Conservation (phyloP, 202 grass and related monocot species). For the Panicum hallii region DNA sequence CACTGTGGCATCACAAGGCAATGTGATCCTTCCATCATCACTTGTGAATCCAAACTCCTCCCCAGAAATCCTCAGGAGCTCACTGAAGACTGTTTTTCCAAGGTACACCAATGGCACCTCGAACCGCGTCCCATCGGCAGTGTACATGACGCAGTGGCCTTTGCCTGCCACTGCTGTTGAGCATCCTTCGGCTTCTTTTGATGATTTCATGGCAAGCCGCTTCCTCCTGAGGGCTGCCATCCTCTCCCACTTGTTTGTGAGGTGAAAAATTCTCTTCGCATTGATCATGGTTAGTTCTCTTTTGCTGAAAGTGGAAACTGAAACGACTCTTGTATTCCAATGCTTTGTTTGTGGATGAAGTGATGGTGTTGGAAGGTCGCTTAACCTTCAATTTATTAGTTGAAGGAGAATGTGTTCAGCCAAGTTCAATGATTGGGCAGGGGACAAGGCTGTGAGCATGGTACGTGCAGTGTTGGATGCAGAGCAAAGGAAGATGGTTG, state of each 20-base stretch:
- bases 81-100: conserved; percentile 43
- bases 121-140: conserved; percentile 38
- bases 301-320: not conserved
- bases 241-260: not conserved
- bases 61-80: conserved; percentile 57
- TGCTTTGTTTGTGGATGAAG: conserved; percentile 28
- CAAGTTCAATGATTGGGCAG: not conserved
- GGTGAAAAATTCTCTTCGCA: not conserved
- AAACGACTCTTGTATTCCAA: conserved; percentile 6
- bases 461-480: not conserved
- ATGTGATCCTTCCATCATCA: conserved; percentile 41
- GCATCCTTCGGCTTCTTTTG: not conserved
- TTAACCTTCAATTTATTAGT: conserved; percentile 32
- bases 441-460: conserved; percentile 38
- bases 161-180: conserved; percentile 35
- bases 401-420: not conserved
- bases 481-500: not conserved
- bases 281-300: conserved; percentile 50
- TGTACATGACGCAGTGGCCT: conserved; percentile 61
- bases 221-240: not conserved
- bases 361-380: conserved; percentile 22
- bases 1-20: conserved; percentile 50
- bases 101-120: conserved; percentile 59
- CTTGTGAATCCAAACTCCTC: conserved; percentile 55
- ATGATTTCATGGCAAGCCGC: conserved; percentile 45